Percentiles rank a stretch among this genome's conserved stretches.
Evolutionary conservation across 192 early-diverging fungal genomes (phyloP).

Genomic region (Backusella parvicylindrica): DNA sequence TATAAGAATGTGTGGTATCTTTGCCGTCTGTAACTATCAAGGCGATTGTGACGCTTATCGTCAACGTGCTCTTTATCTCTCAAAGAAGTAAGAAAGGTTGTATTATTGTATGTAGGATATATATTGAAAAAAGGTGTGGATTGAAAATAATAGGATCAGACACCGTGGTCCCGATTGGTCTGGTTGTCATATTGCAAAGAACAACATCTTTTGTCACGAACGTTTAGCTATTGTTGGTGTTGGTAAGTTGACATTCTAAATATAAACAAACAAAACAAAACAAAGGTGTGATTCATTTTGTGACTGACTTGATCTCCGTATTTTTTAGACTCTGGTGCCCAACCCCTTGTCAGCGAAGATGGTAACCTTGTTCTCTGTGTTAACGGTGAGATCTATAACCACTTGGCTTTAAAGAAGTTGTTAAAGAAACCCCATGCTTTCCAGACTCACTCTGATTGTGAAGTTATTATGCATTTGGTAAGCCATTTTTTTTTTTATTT

Average conservation of each 20-base stretch:
- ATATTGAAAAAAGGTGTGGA: background rate
- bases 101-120: background rate
- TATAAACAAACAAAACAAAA: background rate
- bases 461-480: constrained; percentile 92
- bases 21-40: constrained; percentile 88
- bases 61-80: constrained; percentile 78
- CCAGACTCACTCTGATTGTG: constrained; percentile 98
- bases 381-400: constrained; percentile 99
- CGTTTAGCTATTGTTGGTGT: constrained; percentile 98
- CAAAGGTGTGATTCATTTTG: background rate
- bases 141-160: constrained; percentile 60
- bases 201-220: constrained; percentile 94
- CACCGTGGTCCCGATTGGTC: constrained; percentile 99
- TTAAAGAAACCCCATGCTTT: constrained; percentile 74
- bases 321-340: constrained; percentile 81
- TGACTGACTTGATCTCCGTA: background rate
- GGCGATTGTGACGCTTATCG: constrained; percentile 76
- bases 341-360: constrained; percentile 92
- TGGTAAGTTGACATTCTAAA: constrained; percentile 55
- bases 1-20: constrained; percentile 92
- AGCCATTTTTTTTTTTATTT: constrained; percentile 6
- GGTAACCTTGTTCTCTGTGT: constrained; percentile 84
- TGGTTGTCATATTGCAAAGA: constrained; percentile 76
- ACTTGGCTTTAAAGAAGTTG: constrained; percentile 73
- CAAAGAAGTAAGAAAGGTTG: constrained; percentile 75